Percentiles rank a stretch among this genome's conserved stretches.
phyloP scores from a whole-genome alignment of 148 eudicot genomes.

The Arctostaphylos glauca region DNA sequence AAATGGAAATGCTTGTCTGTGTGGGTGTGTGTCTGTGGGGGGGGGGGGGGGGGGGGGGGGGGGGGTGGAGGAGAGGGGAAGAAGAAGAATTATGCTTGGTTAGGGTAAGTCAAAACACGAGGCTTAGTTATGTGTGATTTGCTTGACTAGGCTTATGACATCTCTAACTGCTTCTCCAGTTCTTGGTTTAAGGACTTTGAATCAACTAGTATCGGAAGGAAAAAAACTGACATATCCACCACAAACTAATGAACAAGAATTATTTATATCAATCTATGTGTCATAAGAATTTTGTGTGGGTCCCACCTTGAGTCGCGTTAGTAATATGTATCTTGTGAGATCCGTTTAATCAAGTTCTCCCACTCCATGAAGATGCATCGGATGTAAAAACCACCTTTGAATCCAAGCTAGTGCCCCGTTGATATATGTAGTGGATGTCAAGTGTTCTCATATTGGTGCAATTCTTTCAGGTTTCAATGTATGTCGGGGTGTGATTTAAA shows the following conservation, averaged over 20 bases:
- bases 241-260: background rate
- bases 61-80: no score
- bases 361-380: background rate
- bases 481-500: background rate
- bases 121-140: no score
- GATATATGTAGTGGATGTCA: no score
- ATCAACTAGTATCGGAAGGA: no score
- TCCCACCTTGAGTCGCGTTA: background rate
- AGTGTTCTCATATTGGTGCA: background rate
- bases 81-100: no score
- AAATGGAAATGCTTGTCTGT: no score
- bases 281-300: background rate
- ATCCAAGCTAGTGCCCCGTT: background rate
- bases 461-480: background rate
- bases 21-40: no score
- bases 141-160: no score
- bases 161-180: no score
- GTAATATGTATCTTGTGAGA: background rate
- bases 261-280: background rate
- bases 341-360: background rate
- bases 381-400: background rate
- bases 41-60: no score
- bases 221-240: background rate
- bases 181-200: no score
- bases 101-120: no score